Evolutionary conservation across 805 yeast species (phyloP), one percentile per base, ranked within the genome.

Genomic region (Candida nonsorbophila): DNA sequence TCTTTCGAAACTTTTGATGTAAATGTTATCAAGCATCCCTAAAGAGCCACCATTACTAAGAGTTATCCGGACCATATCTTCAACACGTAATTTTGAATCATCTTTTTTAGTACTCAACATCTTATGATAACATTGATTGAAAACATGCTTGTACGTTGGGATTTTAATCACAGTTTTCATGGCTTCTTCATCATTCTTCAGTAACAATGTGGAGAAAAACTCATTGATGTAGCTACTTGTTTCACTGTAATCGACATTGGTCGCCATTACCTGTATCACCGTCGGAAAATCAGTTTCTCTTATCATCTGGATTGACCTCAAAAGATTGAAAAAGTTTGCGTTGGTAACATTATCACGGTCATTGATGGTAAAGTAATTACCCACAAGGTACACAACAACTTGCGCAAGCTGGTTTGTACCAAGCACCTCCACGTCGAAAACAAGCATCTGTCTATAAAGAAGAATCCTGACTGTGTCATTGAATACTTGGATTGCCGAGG

Each of bases 101-200:
- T 41, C 45, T n/a, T 27, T 21, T 15, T 39, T 38, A 17, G 41
- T 44, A 10, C 51, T 43, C 23, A 53, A 25, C 4, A 54, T 28
- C 5, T 30, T 30, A 24, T 52, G 49, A 22, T 40, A 52, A 24
- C 47, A 47, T 24, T 50, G 51, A 23, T 37, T 41, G 27, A 62
- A 44, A 10, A 48, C 41, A 19, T 52, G 52, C 20, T 43, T 44
- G 16, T 53, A 40, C 1, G 61, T 51, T 4, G 62, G 58, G 28
- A 40, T 47, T 32, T 46, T 57, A 8, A 47, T 42, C 9, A 63
- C 28, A 19, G 41, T 40, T 15, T 41, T 37, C 13, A 55, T 34
- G 1, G 64, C 43, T 23, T 63, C 70, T 23, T 56, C 65, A 32
- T 64, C 68, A 37, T 62, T 62, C 20, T 49, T 56, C 1, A 56